Evolutionary conservation across 2,329 filamentous ascomycete species (phyloP).

Genomic region (Fusarium sp.): DNA sequence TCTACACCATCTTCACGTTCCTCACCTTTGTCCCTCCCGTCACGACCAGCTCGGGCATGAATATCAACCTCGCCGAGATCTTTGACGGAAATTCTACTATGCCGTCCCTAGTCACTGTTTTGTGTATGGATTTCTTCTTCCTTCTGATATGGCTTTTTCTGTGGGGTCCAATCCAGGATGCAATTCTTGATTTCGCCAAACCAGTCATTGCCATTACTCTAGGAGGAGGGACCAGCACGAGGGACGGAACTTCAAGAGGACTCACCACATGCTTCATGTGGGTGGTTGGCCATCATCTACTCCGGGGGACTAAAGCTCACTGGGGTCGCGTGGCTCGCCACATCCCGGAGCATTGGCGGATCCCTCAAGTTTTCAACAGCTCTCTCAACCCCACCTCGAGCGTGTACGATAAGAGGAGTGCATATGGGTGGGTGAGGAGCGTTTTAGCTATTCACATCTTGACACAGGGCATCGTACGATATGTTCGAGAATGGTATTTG

Average conservation of each 20-base stretch:
- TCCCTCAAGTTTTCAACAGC: slow-evolving; percentile 56
- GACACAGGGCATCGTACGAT: slow-evolving; percentile 74
- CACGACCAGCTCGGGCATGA: slow-evolving; percentile 78
- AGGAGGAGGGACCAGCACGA: slow-evolving; percentile 77
- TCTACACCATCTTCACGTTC: slow-evolving; percentile 91
- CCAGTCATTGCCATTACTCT: slow-evolving; percentile 91
- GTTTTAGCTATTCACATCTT: slow-evolving; percentile 77
- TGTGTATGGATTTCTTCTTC: slow-evolving; percentile 83
- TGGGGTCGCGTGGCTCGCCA: slow-evolving; percentile 57
- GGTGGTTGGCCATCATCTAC: slow-evolving; percentile 64
- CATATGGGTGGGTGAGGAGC: slow-evolving; percentile 72
- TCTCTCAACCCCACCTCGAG: slow-evolving; percentile 53
- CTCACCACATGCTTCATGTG: slow-evolving; percentile 75
- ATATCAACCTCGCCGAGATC: slow-evolving; percentile 86
- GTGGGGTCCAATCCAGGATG: slow-evolving; percentile 85
- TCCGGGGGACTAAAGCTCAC: slow-evolving; percentile 58
- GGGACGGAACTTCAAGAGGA: slow-evolving; percentile 73
- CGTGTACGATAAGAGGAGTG: slow-evolving; percentile 64
- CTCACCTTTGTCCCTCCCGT: slow-evolving; percentile 90
- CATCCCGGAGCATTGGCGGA: slow-evolving; percentile 57
- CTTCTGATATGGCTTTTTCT: slow-evolving; percentile 86
- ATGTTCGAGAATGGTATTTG: slow-evolving; percentile 73
- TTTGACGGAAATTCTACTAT: slow-evolving; percentile 87
- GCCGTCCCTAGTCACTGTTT: slow-evolving; percentile 82
- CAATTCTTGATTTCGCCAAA: slow-evolving; percentile 88